A percentile compares a stretch with the other conserved stretches of the same genome.
Conservation (phyloP, 2,329 filamentous ascomycete species). For the Diaporthe sp. region DNA sequence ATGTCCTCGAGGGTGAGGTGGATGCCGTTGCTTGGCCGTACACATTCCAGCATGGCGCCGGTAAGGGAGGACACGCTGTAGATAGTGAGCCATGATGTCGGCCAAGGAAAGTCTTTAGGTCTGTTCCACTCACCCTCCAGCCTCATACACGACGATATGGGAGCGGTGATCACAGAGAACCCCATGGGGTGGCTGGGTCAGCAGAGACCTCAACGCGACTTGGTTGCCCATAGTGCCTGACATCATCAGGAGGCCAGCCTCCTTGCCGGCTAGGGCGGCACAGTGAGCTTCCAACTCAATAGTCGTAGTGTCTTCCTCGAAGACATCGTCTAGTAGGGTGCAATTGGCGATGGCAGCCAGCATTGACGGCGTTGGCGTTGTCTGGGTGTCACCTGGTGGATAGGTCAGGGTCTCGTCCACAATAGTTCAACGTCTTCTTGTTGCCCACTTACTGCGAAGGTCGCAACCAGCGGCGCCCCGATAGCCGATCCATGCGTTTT, state of each 20-base stretch:
- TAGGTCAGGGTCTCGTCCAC: constrained; percentile 4
- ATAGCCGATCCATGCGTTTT: constrained; percentile 53
- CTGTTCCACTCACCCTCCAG: constrained; percentile 65
- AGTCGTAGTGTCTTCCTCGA: constrained; percentile 84
- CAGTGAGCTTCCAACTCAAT: constrained; percentile 81
- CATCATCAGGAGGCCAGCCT: constrained; percentile 83
- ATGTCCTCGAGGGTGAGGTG: constrained; percentile 86
- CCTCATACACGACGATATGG: constrained; percentile 80
- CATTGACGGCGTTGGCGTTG: constrained; percentile 85
- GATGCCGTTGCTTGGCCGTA: constrained; percentile 77
- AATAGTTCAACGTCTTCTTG: not conserved
- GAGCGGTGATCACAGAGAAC: constrained; percentile 84
- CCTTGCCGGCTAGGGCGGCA: constrained; percentile 80
- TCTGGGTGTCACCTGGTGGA: constrained; percentile 66
- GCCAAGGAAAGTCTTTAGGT: not conserved
- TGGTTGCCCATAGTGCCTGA: constrained; percentile 98
- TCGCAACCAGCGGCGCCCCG: constrained; percentile 56
- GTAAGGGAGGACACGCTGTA: constrained; percentile 77
- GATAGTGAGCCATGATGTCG: too few species aligned
- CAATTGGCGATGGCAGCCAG: constrained; percentile 81
- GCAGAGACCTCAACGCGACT: constrained; percentile 81
- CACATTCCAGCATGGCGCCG: constrained; percentile 76
- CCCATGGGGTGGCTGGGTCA: constrained; percentile 83
- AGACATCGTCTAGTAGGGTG: constrained; percentile 87
- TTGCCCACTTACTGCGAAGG: constrained; percentile 56